A percentile compares a stretch with the other conserved stretches of the same genome.
These are phyloP conservation scores for Xylaria hypoxylon DNA, from an alignment of 2,329 filamentous ascomycete genomes.

Conservation along the genomic window DNA sequence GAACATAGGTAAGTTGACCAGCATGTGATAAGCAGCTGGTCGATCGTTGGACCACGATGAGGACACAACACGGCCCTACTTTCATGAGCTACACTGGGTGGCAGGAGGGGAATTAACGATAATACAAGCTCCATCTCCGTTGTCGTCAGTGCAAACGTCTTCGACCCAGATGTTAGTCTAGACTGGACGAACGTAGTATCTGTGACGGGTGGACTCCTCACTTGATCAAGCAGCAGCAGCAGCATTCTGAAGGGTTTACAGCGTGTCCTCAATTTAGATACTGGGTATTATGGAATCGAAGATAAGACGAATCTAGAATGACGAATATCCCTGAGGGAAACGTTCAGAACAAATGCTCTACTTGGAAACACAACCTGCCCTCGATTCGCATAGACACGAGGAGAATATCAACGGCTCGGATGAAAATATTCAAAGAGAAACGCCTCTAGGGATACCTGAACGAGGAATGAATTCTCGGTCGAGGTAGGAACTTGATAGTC, in stretches of 20 bases:
- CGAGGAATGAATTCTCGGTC: background rate
- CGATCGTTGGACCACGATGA: background rate
- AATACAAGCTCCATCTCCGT: background rate
- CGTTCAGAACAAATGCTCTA: no score
- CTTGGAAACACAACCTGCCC: no score
- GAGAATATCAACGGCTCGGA: background rate
- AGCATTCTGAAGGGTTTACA: background rate
- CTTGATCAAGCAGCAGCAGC: no score
- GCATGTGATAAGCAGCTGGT: background rate
- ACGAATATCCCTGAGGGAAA: no score
- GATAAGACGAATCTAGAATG: no score
- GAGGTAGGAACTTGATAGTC: background rate
- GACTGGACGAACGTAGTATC: background rate
- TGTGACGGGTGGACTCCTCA: no score
- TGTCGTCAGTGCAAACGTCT: background rate
- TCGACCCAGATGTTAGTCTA: background rate
- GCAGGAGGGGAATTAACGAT: background rate
- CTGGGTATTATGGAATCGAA: background rate
- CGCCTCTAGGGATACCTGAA: background rate
- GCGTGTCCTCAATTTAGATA: background rate
- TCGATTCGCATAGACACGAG: no score
- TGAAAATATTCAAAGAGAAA: background rate
- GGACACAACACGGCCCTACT: background rate
- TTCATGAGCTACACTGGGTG: background rate
- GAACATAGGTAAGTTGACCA: background rate